phyloP scores from a whole-genome alignment of 768 basidiomycete genomes.

The Agaricus bisporus region DNA sequence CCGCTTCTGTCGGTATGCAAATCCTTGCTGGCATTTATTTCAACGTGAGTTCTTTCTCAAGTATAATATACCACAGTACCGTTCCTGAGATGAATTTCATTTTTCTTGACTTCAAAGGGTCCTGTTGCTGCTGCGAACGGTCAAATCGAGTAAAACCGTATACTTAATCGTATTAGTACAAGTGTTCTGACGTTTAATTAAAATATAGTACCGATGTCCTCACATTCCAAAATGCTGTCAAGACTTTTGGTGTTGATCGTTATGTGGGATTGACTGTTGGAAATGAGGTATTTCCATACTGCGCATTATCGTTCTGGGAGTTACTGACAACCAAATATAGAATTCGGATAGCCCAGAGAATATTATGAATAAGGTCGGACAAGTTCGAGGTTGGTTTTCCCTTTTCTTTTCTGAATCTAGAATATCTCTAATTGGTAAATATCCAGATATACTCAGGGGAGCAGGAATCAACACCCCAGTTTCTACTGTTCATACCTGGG shows the following conservation, averaged over 20 bases:
- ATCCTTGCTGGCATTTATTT: slow-evolving; percentile 30
- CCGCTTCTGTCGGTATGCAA: slow-evolving; percentile 22
- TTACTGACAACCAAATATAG: slow-evolving; percentile 9
- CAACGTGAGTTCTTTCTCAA: slow-evolving; percentile 15
- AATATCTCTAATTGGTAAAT: neutral
- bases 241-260: slow-evolving; percentile 24
- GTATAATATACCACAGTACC: neutral
- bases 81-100: no score
- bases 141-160: no score
- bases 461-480: slow-evolving; percentile 28
- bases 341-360: slow-evolving; percentile 23
- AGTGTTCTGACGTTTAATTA: neutral
- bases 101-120: no score
- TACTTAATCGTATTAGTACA: no score
- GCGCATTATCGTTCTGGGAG: neutral
- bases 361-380: slow-evolving; percentile 29
- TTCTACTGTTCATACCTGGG: slow-evolving; percentile 33
- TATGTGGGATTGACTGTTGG: slow-evolving; percentile 31
- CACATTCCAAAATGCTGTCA: slow-evolving; percentile 25
- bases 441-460: slow-evolving; percentile 24
- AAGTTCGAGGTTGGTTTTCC: slow-evolving; percentile 25
- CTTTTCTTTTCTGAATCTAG: neutral
- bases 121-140: slow-evolving; percentile 21
- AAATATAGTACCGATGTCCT: slow-evolving; percentile 27
- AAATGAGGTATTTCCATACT: slow-evolving; percentile 23